Conservation (phyloP, 2,329 filamentous ascomycete species). For the Pseudogymnoascus sp. region DNA sequence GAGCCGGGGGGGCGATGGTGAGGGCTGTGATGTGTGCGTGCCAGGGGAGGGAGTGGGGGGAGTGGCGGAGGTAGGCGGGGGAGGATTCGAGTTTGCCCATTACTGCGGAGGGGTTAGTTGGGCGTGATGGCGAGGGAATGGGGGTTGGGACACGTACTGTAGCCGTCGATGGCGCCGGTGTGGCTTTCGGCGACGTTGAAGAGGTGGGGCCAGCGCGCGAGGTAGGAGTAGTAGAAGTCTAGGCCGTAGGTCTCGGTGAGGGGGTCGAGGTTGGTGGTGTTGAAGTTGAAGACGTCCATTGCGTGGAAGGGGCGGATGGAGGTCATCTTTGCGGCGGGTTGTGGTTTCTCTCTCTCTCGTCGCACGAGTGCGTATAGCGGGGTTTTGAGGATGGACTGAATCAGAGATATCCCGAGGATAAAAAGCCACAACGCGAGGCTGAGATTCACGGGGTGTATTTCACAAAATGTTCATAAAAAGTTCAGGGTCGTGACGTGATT, state of each 20-base stretch:
- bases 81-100: conserved; percentile 96
- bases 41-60: conserved; percentile 94
- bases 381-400: neutral
- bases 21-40: conserved; percentile 96
- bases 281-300: conserved; percentile 79
- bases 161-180: conserved; percentile 83
- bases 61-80: conserved; percentile 63
- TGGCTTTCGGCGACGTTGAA: conserved; percentile 87
- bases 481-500: neutral
- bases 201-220: conserved; percentile 89
- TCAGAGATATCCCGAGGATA: neutral
- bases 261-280: conserved; percentile 90
- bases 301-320: conserved; percentile 80
- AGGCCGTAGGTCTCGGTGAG: conserved; percentile 98
- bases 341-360: neutral
- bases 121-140: conserved; percentile 10
- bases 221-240: conserved; percentile 90
- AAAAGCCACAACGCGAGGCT: neutral
- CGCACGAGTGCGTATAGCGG: neutral
- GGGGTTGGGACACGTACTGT: conserved; percentile 57
- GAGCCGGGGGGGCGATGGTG: conserved; percentile 79
- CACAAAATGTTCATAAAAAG: neutral
- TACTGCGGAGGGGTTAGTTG: conserved; percentile 45
- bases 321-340: conserved; percentile 48
- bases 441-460: neutral